These are phyloP conservation scores for Auriscalpium vulgare DNA, from an alignment of 768 basidiomycete genomes.

Conservation along the genomic window DNA sequence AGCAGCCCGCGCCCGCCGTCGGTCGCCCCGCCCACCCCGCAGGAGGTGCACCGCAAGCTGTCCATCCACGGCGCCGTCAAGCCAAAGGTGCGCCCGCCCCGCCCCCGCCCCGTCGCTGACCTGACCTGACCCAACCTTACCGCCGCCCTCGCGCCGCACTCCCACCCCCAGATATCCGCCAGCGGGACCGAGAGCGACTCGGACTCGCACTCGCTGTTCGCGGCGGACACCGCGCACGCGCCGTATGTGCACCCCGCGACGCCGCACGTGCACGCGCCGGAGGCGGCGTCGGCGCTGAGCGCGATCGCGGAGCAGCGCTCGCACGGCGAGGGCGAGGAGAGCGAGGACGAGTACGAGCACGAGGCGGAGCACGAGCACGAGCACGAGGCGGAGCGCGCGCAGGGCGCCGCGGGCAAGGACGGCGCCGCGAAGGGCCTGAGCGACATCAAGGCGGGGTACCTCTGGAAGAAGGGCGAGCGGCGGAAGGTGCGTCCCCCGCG, in stretches of 20 bases:
- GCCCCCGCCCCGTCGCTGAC: background rate
- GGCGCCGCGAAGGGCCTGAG: slow-evolving; percentile 37
- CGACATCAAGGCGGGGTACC: slow-evolving; percentile 85
- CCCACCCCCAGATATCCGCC: background rate
- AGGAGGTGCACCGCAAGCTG: slow-evolving; percentile 82
- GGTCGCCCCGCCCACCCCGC: slow-evolving; percentile 66
- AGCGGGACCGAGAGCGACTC: slow-evolving; percentile 77
- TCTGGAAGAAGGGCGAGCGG: slow-evolving; percentile 97
- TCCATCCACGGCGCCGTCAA: slow-evolving; percentile 61
- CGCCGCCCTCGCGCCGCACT: slow-evolving; percentile 7
- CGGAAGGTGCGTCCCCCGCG: slow-evolving; percentile 63
- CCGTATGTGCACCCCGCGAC: slow-evolving; percentile 27
- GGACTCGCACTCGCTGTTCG: slow-evolving; percentile 69
- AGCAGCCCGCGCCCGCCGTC: background rate
- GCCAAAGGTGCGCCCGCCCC: slow-evolving; percentile 26
- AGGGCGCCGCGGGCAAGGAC: slow-evolving; percentile 34
- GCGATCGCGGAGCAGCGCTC: slow-evolving; percentile 70
- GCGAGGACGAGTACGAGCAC: slow-evolving; percentile 70
- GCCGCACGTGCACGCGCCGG: background rate
- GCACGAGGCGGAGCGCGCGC: slow-evolving; percentile 49
- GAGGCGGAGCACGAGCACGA: slow-evolving; percentile 51
- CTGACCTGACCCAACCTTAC: background rate
- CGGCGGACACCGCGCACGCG: slow-evolving; percentile 42
- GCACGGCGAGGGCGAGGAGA: slow-evolving; percentile 41
- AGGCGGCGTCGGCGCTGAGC: slow-evolving; percentile 30